phyloP scores from a whole-genome alignment of 345 rosid species.

The Eucalyptus pauciflora region DNA sequence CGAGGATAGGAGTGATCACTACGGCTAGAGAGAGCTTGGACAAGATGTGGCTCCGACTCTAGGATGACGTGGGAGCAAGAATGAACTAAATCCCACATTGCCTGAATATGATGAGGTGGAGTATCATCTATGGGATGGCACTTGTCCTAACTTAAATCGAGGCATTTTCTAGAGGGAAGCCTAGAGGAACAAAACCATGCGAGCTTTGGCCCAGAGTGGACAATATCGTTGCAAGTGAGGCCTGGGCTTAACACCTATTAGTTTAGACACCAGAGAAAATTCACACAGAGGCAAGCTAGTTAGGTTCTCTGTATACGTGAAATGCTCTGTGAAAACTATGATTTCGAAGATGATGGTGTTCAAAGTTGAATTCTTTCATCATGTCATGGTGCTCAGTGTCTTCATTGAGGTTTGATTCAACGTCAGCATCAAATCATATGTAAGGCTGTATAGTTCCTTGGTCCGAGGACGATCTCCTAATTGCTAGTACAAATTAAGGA shows the following conservation, averaged over 20 bases:
- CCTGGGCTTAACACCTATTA: neutral
- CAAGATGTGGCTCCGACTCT: rapidly evolving
- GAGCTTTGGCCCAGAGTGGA: too few relatives aligned
- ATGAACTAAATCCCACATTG: too few relatives aligned
- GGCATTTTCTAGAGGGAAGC: too few relatives aligned
- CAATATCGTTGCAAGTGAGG: too few relatives aligned
- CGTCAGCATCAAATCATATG: neutral
- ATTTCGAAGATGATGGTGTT: neutral
- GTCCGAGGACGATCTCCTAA: neutral
- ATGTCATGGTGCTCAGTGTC: neutral
- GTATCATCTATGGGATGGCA: too few relatives aligned
- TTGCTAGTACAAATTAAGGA: neutral
- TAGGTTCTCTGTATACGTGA: neutral
- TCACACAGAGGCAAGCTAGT: neutral
- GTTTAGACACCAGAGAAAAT: neutral
- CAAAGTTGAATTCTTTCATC: neutral
- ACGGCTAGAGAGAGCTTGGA: rapidly evolving
- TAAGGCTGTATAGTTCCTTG: neutral
- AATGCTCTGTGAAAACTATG: neutral
- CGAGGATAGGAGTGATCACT: rapidly evolving
- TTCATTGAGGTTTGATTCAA: neutral
- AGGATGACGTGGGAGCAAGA: too few relatives aligned
- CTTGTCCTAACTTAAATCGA: too few relatives aligned
- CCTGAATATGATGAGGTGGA: too few relatives aligned
- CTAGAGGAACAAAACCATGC: too few relatives aligned